A percentile compares a stretch with the other conserved stretches of the same genome.
phyloP scores from a whole-genome alignment of 1,284 basidiomycete genomes.

The Stereum hirsutum region DNA sequence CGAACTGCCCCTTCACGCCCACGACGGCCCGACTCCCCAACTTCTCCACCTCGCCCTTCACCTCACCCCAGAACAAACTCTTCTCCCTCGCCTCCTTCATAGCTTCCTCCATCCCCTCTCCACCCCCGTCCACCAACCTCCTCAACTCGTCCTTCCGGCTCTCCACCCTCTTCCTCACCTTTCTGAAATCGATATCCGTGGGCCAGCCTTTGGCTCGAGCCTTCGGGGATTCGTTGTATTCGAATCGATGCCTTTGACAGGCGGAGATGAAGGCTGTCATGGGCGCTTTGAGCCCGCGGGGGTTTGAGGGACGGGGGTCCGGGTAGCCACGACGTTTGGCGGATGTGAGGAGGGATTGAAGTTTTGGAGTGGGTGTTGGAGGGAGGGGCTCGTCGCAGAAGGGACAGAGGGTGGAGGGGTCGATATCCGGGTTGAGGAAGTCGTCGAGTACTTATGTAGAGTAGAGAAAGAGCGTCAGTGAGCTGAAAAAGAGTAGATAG shows the following conservation, averaged over 20 bases:
- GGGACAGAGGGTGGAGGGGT: slow-evolving; percentile 63
- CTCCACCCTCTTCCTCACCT: slow-evolving; percentile 41
- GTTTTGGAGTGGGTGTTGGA: slow-evolving; percentile 44
- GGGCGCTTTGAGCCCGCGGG: slow-evolving; percentile 56
- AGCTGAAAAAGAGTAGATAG: not conserved
- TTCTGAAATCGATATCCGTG: slow-evolving; percentile 52
- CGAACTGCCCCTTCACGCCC: slow-evolving; percentile 63
- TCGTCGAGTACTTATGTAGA: slow-evolving; percentile 21
- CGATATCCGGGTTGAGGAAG: slow-evolving; percentile 32
- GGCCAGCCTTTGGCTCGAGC: slow-evolving; percentile 69
- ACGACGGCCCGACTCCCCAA: slow-evolving; percentile 56
- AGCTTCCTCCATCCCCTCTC: slow-evolving; percentile 21
- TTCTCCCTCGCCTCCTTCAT: slow-evolving; percentile 22
- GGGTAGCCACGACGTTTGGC: slow-evolving; percentile 41
- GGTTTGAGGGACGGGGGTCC: slow-evolving; percentile 62
- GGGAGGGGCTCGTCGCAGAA: slow-evolving; percentile 71
- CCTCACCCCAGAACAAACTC: slow-evolving; percentile 61
- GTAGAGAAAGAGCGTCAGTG: not conserved
- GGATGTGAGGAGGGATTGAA: slow-evolving; percentile 43
- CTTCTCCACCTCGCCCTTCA: slow-evolving; percentile 47
- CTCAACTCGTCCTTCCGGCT: slow-evolving; percentile 22
- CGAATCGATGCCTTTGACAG: slow-evolving; percentile 72
- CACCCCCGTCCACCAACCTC: slow-evolving; percentile 8
- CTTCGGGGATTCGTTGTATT: slow-evolving; percentile 57
- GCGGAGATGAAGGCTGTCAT: slow-evolving; percentile 51